These are phyloP conservation scores for Ganoderma sp. DNA, from an alignment of 1,284 basidiomycete species.

Conservation along the genomic window DNA sequence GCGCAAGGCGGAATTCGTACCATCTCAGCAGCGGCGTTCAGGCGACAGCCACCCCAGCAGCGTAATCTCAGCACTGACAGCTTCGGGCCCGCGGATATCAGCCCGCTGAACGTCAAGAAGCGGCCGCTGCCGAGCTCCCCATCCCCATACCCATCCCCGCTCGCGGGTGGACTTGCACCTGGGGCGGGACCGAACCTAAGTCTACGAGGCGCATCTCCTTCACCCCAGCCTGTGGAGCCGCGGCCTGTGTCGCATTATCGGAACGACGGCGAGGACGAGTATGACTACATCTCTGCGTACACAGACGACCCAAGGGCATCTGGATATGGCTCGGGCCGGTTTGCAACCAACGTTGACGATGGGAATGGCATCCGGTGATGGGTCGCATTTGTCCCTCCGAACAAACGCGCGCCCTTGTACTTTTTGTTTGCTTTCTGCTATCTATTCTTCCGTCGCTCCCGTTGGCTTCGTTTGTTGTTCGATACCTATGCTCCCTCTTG, in stretches of 20 bases:
- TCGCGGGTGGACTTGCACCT: slow-evolving; percentile 31
- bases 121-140: slow-evolving; percentile 46
- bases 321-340: slow-evolving; percentile 25
- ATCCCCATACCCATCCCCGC: slow-evolving; percentile 41
- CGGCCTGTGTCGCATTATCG: slow-evolving; percentile 13
- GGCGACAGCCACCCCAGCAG: slow-evolving; percentile 41
- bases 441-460: background rate
- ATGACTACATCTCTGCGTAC: slow-evolving; percentile 65
- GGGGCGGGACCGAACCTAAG: slow-evolving; percentile 16
- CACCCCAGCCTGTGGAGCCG: slow-evolving; percentile 17
- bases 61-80: slow-evolving; percentile 41
- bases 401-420: background rate
- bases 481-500: background rate
- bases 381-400: background rate
- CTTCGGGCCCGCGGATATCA: slow-evolving; percentile 46
- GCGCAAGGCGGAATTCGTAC: slow-evolving; percentile 50
- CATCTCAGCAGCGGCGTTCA: slow-evolving; percentile 78
- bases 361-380: slow-evolving; percentile 20
- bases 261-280: slow-evolving; percentile 48
- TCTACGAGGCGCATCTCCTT: slow-evolving; percentile 27
- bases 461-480: background rate
- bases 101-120: slow-evolving; percentile 57
- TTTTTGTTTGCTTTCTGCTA: background rate
- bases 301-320: slow-evolving; percentile 24
- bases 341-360: slow-evolving; percentile 23